Evolutionary conservation across 768 basidiomycete species (phyloP), one percentile per base, ranked within the genome.

Genomic region (Lactarius akahatsu): DNA sequence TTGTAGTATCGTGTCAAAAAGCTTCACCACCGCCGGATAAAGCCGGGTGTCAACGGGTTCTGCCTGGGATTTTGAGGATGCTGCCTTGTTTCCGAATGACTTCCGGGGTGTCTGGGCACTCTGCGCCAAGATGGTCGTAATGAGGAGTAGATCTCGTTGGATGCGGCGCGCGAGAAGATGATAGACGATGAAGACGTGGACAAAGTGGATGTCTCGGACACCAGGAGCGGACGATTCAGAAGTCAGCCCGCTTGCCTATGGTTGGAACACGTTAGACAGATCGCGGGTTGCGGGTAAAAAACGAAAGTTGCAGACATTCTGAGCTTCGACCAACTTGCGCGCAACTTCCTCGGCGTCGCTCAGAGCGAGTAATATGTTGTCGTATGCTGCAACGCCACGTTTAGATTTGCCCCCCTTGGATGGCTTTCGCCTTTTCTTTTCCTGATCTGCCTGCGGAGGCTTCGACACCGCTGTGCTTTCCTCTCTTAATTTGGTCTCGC

Each of bases 321-420:
- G 91, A n/a, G 86, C 85, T 73, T 96, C 95, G 32, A 85, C 79
- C 30, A 96, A 79, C 73, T 89, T 90, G 63, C 89, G 82, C 3
- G 92, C 86, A 1, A 94, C 86, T 5, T 88, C 88, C 74, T 96
- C 95, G 2, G 94, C 95, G 63, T 98, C 96, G 63, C 92, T 93
- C 67, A 97, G 75, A 1, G 93, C 89, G 28, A 86, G 82, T 32
- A 98, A 82, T 64, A 95, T 86, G 23, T 86, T 86, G 77, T 97
- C 95, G 71, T 92, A 98, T 0, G 91, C 89, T 20, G 90, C 91
- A 66, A 97, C 90, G 45, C 87, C 85, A 65, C 85, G 86, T 75
- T 91, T 91, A 5, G 89, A 86, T 63, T 79, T 76, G 28, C 76
- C 71, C 20, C 77, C 75, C 66, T 78, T 78, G 60, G 75, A 76